A percentile compares a stretch with the other conserved stretches of the same genome.
These are phyloP conservation scores for Xerocomellus dryophilus DNA, from an alignment of 768 basidiomycete genomes.

Conservation along the genomic window DNA sequence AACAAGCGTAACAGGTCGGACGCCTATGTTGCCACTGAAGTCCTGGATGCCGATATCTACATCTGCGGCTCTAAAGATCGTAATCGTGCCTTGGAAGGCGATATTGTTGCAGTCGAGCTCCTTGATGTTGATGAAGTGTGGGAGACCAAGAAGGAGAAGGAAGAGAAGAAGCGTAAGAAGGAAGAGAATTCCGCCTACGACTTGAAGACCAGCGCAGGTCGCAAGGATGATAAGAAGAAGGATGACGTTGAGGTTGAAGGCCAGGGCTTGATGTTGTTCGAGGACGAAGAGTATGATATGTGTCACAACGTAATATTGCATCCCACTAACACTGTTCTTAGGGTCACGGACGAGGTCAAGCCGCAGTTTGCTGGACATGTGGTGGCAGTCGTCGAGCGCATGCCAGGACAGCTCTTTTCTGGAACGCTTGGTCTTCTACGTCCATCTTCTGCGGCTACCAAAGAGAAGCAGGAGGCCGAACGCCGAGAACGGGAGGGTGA, in stretches of 20 bases:
- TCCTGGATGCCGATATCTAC: constrained; percentile 97
- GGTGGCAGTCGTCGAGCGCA: constrained; percentile 98
- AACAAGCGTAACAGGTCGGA: constrained; percentile 99
- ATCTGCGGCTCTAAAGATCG: constrained; percentile 99
- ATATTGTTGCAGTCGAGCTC: constrained; percentile 96
- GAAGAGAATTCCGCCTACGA: constrained; percentile 98
- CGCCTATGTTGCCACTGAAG: constrained; percentile 97
- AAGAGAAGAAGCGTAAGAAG: constrained; percentile 99
- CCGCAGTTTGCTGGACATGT: constrained; percentile 99
- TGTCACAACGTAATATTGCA: background rate
- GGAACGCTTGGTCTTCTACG: constrained; percentile 93
- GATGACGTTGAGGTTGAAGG: constrained; percentile 99
- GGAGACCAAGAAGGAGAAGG: constrained; percentile 99
- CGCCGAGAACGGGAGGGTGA: constrained; percentile 96
- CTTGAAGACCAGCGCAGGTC: constrained; percentile 63
- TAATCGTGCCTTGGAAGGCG: constrained; percentile 96
- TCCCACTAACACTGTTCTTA: constrained; percentile 30
- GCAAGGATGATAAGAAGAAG: constrained; percentile 99
- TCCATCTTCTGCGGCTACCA: constrained; percentile 94
- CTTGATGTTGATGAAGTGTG: constrained; percentile 97
- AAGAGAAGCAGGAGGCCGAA: constrained; percentile 98
- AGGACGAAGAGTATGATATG: constrained; percentile 84
- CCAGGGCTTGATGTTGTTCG: constrained; percentile 93
- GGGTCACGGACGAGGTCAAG: constrained; percentile 96
- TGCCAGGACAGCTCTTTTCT: constrained; percentile 98